These are phyloP conservation scores for Trametes hirsuta DNA, from an alignment of 1,284 basidiomycete species.

Conservation along the genomic window DNA sequence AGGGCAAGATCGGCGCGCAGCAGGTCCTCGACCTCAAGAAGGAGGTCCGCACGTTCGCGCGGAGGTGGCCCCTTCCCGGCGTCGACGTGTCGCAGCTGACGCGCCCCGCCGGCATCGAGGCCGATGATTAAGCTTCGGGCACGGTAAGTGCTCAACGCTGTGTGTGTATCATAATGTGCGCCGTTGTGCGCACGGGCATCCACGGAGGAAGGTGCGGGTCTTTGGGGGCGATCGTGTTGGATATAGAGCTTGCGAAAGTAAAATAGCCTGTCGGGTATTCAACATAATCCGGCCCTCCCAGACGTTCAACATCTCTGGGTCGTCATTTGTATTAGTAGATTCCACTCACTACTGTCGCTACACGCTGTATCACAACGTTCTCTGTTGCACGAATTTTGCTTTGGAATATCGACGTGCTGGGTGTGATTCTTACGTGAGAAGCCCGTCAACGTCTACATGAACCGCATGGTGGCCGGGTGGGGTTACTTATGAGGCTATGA, in stretches of 20 bases:
- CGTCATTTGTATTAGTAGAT: slow-evolving; percentile 28
- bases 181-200: not conserved
- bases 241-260: slow-evolving; percentile 16
- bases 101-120: slow-evolving; percentile 70
- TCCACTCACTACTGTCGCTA: slow-evolving; percentile 21
- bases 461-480: too few species aligned
- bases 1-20: slow-evolving; percentile 70
- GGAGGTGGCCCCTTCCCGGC: slow-evolving; percentile 91
- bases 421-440: too few species aligned
- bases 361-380: not conserved
- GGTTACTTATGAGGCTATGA: too few species aligned
- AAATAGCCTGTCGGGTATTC: slow-evolving; percentile 31
- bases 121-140: slow-evolving; percentile 41
- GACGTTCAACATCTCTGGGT: slow-evolving; percentile 33
- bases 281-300: slow-evolving; percentile 33
- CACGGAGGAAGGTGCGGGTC: slow-evolving; percentile 1
- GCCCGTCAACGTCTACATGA: too few species aligned
- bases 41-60: slow-evolving; percentile 83
- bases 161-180: slow-evolving; percentile 18
- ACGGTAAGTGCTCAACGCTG: not conserved
- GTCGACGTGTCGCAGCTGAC: slow-evolving; percentile 69
- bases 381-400: not conserved
- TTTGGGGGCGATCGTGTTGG: slow-evolving; percentile 7
- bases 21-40: slow-evolving; percentile 73
- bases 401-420: not conserved